Percentiles rank a stretch among this genome's conserved stretches.
Evolutionary conservation across 1,284 basidiomycete species (phyloP).

Genomic region (Pseudozyma hubeiensis): DNA sequence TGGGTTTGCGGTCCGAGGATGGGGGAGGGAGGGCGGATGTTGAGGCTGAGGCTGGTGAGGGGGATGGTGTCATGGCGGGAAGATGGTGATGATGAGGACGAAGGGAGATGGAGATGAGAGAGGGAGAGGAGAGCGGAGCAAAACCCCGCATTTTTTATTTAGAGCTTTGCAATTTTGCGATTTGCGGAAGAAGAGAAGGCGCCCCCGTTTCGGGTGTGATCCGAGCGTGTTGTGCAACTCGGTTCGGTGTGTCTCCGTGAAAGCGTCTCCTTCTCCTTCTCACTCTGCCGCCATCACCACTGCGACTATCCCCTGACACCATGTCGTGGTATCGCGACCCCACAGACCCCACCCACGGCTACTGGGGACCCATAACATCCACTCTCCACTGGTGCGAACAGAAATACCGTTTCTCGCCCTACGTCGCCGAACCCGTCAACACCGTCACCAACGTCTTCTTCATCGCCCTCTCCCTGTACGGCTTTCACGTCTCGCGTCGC

Average conservation of each 20-base stretch:
- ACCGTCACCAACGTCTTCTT: constrained; percentile 71
- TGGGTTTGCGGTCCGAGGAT: constrained; percentile 1
- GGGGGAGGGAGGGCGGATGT: background rate
- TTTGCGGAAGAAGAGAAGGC: too few species aligned
- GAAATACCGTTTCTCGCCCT: constrained; percentile 61
- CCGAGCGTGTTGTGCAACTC: too few species aligned
- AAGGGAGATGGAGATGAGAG: background rate
- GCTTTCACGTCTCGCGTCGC: constrained; percentile 34
- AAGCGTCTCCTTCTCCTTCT: background rate
- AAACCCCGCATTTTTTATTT: too few species aligned
- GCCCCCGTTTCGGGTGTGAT: too few species aligned
- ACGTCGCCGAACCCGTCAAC: constrained; percentile 65
- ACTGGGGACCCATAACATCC: constrained; percentile 63
- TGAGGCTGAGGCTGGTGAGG: background rate
- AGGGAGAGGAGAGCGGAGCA: too few species aligned
- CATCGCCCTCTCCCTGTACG: constrained; percentile 70
- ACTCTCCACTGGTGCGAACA: constrained; percentile 66
- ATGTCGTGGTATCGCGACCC: constrained; percentile 45
- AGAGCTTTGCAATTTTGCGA: too few species aligned
- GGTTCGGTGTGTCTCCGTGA: too few species aligned
- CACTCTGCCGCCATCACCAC: background rate
- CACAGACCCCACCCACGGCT: constrained; percentile 33
- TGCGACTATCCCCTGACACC: background rate
- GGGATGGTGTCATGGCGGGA: background rate
- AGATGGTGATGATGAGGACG: background rate